Evolutionary conservation across 1,284 basidiomycete genomes (phyloP), one percentile per base, ranked within the genome.

Genomic region (Rhodotorula sp.): DNA sequence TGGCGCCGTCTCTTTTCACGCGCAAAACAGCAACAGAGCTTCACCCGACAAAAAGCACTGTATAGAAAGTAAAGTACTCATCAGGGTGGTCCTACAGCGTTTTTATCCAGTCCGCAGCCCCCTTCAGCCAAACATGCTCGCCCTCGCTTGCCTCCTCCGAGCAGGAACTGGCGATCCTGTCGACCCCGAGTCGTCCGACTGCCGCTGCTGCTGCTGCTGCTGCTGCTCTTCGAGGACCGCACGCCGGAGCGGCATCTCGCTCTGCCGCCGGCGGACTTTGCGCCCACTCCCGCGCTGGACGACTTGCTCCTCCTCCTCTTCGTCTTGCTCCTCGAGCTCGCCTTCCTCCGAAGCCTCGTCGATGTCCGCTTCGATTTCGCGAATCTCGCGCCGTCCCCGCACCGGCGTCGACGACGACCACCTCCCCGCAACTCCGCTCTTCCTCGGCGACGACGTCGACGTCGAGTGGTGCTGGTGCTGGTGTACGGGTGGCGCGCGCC

Each of bases 241-340:
- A 26, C 23, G 31, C 5, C 31, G 49, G 49, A 39, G 51, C 20
- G 52, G 59, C 59, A 51, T 29, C 34, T 29, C 59, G 34, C 67
- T 64, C 47, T 59, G 46, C 64, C 68, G 47, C 47, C 52, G 48
- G 46, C 54, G 39, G 15, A 65, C 59, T 46, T 58, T 65, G n/a
- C 68, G 34, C 48, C 63, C 62, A 14, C 63, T 65, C 20, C 69
- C 61, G 5, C 54, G 21, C 34, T 8, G 29, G 23, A 65, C 54
- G 14, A 57, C 48, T 34, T 67, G 58, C 21, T 64, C 46, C 29
- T 48, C 65, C 5, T 29, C 60, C 29, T 54, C 65, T 8, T 2
- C 18, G 26, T 10, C 34, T 26, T 14, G 39, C 10, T 43, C 39
- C 39, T 43, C 39, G 39, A 14, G 8, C 39, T 43, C 39, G 39